Evolutionary conservation across 345 rosid species (phyloP), one percentile per base, ranked within the genome.

Genomic region (Raphanus raphanistrum): DNA sequence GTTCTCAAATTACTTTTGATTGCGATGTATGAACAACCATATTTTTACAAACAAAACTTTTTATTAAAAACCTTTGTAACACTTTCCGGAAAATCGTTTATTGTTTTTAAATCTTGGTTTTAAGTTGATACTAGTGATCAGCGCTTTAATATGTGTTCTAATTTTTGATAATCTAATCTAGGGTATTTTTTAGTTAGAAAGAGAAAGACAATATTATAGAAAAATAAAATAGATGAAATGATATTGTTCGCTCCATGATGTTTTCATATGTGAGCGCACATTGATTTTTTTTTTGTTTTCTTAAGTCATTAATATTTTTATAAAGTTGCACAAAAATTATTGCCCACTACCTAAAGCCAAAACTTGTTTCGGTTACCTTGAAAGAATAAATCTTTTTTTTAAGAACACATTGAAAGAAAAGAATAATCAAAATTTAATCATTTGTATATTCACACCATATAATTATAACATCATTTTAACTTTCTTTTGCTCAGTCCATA

Each of bases 11-110:
- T 75, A 27, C 36, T 57, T 66, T 69, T 43, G 12, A 5, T 57
- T 66, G 66, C 72, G 43, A 43, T 70, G 74, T 70, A 33, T 6
- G 25, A 57, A 57, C 60, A 8, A 63, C 48, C 62, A 12, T 36
- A 7, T 38, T 71, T 2, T 31, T 71, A n/a, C 29, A 32, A 48
- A 10, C 58, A 12, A n/a, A 60, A 16, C 16, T 11, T 8, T 3
- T 11, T 60, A 31, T 32, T 6, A 25, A 16, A 63, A 36, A 63
- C 16, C 28, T 55, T 54, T 55, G 13, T 17, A 9, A 28, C 58
- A 55, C 63, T 27, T 16, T 15, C 57, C 66, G 45, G 21, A 13
- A 27, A 28, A 55, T 66, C 6, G 43, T 15, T 15, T 25, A 26
- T 0, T 9, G 5, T 64, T 63, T 60, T 3, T 0, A 4, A 38